phyloP scores from a whole-genome alignment of 768 basidiomycete genomes.

The Heimioporus sp. region DNA sequence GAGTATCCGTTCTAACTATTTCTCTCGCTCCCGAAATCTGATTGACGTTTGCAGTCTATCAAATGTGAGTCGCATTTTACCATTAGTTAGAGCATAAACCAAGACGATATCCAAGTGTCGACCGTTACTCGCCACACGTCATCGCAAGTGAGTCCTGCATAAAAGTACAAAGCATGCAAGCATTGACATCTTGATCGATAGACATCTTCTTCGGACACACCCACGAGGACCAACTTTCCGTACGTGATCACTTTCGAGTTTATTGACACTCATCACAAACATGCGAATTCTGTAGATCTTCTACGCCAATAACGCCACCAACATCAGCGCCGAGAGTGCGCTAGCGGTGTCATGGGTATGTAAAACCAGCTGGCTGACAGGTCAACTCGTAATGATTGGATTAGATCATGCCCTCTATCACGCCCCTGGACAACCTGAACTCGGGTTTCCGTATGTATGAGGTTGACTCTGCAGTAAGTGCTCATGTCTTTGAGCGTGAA shows the following conservation, averaged over 20 bases:
- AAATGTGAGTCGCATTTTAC: slow-evolving; percentile 34
- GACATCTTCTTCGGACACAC: slow-evolving; percentile 74
- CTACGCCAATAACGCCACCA: slow-evolving; percentile 68
- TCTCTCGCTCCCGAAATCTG: neutral
- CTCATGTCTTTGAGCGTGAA: neutral
- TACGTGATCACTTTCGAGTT: slow-evolving; percentile 20
- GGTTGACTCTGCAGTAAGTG: slow-evolving; percentile 35
- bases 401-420: slow-evolving; percentile 53
- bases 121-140: slow-evolving; percentile 47
- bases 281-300: slow-evolving; percentile 45
- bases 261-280: neutral
- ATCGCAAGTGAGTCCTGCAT: slow-evolving; percentile 37
- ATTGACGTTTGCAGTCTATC: slow-evolving; percentile 37
- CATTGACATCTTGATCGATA: slow-evolving; percentile 14
- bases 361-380: neutral
- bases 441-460: slow-evolving; percentile 59
- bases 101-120: slow-evolving; percentile 17
- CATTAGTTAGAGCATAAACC: too few relatives aligned
- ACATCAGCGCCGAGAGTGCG: slow-evolving; percentile 53
- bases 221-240: slow-evolving; percentile 67
- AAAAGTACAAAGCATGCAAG: neutral
- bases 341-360: slow-evolving; percentile 47
- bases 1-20: slow-evolving; percentile 7
- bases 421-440: slow-evolving; percentile 66
- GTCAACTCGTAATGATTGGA: neutral